phyloP scores from a whole-genome alignment of 2,329 filamentous ascomycete species.

The Leptodontidium sp. region DNA sequence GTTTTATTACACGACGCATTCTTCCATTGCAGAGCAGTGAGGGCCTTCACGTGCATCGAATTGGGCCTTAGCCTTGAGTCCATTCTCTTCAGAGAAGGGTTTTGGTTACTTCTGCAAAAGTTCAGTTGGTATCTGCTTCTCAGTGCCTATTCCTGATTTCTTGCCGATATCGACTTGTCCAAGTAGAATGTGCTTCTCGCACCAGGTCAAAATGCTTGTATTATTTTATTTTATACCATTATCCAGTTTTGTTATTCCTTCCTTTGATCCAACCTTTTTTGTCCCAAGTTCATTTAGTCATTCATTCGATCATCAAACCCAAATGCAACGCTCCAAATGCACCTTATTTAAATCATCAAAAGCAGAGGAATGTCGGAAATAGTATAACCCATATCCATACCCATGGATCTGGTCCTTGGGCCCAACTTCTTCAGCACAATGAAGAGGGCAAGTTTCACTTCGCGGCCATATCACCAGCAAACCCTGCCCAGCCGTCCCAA shows the following conservation, averaged over 20 bases:
- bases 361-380: not conserved
- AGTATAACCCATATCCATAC: not conserved
- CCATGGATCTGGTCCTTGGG: no score
- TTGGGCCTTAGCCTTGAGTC: no score
- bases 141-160: not conserved
- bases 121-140: not conserved
- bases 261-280: not conserved
- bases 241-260: not conserved
- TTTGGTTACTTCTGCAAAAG: no score
- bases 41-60: no score
- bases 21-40: not conserved
- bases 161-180: not conserved
- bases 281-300: not conserved
- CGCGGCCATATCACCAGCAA: constrained; percentile 42
- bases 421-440: no score
- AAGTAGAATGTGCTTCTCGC: not conserved
- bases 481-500: constrained; percentile 49
- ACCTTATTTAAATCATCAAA: not conserved
- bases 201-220: not conserved
- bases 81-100: no score
- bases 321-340: constrained; percentile 1
- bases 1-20: not conserved
- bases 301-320: not conserved
- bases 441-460: not conserved
- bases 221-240: not conserved